A percentile compares a stretch with the other conserved stretches of the same genome.
Conservation (phyloP, 2,329 filamentous ascomycete genomes). For the Amesomyces nigricolor region DNA sequence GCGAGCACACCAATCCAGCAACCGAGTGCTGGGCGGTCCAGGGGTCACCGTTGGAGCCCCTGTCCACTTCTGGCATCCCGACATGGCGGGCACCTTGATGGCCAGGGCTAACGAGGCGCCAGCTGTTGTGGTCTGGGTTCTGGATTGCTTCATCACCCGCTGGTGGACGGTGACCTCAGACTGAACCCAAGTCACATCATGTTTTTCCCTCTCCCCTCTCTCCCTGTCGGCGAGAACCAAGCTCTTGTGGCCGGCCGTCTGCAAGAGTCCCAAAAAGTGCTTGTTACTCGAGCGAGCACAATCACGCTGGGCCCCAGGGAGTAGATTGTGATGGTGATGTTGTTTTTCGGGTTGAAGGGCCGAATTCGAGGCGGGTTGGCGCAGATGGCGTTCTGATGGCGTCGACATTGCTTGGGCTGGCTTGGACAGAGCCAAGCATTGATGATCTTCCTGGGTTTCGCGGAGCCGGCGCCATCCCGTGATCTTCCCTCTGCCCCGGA, state of each 20-base stretch:
- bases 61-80: conserved; percentile 13
- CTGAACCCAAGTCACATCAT: neutral
- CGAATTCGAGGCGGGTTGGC: conserved; percentile 22
- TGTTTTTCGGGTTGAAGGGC: conserved; percentile 20
- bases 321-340: neutral
- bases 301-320: conserved; percentile 2
- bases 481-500: conserved; percentile 6
- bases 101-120: neutral
- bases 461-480: conserved; percentile 17
- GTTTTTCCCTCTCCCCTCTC: neutral
- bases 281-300: neutral
- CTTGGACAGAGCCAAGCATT: conserved; percentile 13
- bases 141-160: neutral
- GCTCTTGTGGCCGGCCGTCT: neutral
- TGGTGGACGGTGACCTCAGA: neutral
- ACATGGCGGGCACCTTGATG: conserved; percentile 11
- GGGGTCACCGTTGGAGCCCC: conserved; percentile 2
- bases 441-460: conserved; percentile 8
- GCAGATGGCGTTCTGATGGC: conserved; percentile 21
- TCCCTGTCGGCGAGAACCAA: neutral
- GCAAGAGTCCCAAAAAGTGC: conserved; percentile 5
- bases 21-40: conserved; percentile 2
- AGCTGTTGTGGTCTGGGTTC: neutral
- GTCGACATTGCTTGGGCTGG: conserved; percentile 9
- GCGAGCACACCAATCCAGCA: conserved; percentile 9